Evolutionary conservation across 257 asterid species (phyloP).

Genomic region (Solanum phureja): DNA sequence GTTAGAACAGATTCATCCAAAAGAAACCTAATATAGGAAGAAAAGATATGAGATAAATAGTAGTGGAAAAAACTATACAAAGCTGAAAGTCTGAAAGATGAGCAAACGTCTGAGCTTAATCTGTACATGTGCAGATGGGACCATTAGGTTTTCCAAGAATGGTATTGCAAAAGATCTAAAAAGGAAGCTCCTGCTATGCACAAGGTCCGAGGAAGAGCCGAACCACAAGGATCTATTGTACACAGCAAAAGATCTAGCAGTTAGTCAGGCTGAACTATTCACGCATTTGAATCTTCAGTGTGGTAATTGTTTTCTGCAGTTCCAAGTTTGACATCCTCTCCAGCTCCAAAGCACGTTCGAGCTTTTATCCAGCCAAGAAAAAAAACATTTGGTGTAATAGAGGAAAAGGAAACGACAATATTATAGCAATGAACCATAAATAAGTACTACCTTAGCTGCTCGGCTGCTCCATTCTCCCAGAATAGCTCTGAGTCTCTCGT

Average conservation of each 20-base stretch:
- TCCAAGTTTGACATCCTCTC: slow-evolving; percentile 70
- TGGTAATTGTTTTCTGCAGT: slow-evolving; percentile 60
- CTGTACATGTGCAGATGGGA: not conserved
- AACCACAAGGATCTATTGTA: not conserved
- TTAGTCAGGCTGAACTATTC: not conserved
- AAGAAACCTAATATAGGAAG: not conserved
- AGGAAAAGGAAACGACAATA: not conserved
- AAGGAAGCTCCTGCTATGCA: not conserved
- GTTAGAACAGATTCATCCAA: not conserved
- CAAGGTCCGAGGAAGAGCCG: not conserved
- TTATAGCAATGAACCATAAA: not conserved
- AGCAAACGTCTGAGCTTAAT: not conserved
- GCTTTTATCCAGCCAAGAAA: slow-evolving; percentile 37
- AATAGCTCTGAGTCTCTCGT: slow-evolving; percentile 91
- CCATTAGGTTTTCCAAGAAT: not conserved
- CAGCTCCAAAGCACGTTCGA: slow-evolving; percentile 85
- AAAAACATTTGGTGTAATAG: slow-evolving; percentile 5
- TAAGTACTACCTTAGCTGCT: slow-evolving; percentile 77
- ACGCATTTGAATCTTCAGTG: slow-evolving; percentile 27
- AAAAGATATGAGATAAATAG: not conserved
- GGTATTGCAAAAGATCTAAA: not conserved
- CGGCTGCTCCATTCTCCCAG: slow-evolving; percentile 95
- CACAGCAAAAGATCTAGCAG: not conserved
- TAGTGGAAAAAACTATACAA: not conserved
- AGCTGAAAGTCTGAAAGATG: not conserved